These are phyloP conservation scores for Pyrenophora graminea DNA, from an alignment of 2,329 filamentous ascomycete species.

Conservation along the genomic window DNA sequence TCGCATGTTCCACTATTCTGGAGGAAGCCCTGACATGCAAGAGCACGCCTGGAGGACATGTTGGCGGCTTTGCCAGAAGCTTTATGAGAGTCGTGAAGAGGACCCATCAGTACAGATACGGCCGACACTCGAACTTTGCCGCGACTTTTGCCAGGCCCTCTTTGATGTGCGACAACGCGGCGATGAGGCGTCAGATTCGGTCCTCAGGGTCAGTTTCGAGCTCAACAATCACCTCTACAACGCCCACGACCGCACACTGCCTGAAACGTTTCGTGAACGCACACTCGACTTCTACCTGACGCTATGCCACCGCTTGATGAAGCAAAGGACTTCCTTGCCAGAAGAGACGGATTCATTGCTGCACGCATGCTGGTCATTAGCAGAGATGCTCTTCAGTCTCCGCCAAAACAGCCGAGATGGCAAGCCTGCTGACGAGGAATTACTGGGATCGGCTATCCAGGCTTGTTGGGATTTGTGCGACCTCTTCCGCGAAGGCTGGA, in stretches of 20 bases:
- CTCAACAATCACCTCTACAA: slow-evolving; percentile 95
- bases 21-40: slow-evolving; percentile 71
- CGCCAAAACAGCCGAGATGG: slow-evolving; percentile 79
- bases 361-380: slow-evolving; percentile 84
- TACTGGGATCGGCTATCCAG: slow-evolving; percentile 84
- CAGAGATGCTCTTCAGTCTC: slow-evolving; percentile 90
- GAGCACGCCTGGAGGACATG: slow-evolving; percentile 92
- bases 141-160: slow-evolving; percentile 87
- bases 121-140: slow-evolving; percentile 81
- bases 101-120: slow-evolving; percentile 69
- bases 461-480: slow-evolving; percentile 95
- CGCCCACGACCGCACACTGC: slow-evolving; percentile 81
- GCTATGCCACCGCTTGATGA: slow-evolving; percentile 93
- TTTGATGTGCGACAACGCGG: slow-evolving; percentile 82
- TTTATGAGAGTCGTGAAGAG: slow-evolving; percentile 81
- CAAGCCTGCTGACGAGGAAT: slow-evolving; percentile 75
- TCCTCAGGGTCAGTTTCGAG: slow-evolving; percentile 90
- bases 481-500: slow-evolving; percentile 90
- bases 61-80: slow-evolving; percentile 87
- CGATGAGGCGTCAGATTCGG: slow-evolving; percentile 80
- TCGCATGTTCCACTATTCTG: slow-evolving; percentile 75
- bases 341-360: slow-evolving; percentile 85
- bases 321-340: slow-evolving; percentile 76
- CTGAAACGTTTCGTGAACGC: slow-evolving; percentile 83
- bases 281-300: slow-evolving; percentile 95